phyloP scores from a whole-genome alignment of 495 filamentous ascomycete species.

The Gamarada debralockiae region DNA sequence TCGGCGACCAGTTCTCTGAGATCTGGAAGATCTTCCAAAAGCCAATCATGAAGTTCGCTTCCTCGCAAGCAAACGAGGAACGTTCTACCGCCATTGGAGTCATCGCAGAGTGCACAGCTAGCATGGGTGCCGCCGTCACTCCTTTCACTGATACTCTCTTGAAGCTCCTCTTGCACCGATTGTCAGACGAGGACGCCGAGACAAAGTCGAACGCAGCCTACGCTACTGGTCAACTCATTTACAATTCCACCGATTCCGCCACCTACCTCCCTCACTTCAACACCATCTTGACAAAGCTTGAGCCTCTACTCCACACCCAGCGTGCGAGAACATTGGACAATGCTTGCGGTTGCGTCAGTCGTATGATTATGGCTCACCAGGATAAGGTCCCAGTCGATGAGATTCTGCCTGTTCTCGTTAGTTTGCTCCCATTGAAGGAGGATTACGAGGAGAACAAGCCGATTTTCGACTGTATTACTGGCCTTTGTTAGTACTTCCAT shows the following conservation, averaged over 20 bases:
- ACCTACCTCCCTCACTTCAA: constrained; percentile 70
- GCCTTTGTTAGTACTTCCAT: constrained; percentile 63
- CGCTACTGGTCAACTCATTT: constrained; percentile 77
- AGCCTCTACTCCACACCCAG: constrained; percentile 72
- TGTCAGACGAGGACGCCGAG: constrained; percentile 85
- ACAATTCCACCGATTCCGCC: constrained; percentile 67
- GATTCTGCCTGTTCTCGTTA: constrained; percentile 75
- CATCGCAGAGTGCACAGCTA: constrained; percentile 84
- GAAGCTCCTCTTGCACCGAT: constrained; percentile 78
- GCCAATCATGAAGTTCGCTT: constrained; percentile 81
- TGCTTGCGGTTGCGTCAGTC: constrained; percentile 84
- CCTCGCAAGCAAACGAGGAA: constrained; percentile 78
- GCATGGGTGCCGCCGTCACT: constrained; percentile 76
- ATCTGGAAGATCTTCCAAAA: constrained; percentile 94
- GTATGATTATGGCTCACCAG: constrained; percentile 84
- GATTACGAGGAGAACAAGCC: constrained; percentile 97
- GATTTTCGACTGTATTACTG: constrained; percentile 80
- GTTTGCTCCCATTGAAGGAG: constrained; percentile 81
- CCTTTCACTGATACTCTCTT: constrained; percentile 71
- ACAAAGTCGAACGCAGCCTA: constrained; percentile 94
- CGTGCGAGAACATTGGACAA: constrained; percentile 85
- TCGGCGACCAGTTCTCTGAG: constrained; percentile 77
- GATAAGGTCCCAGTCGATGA: constrained; percentile 74
- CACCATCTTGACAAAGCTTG: constrained; percentile 75
- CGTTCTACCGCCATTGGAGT: constrained; percentile 85